A percentile compares a stretch with the other conserved stretches of the same genome.
These are phyloP conservation scores for Hevea brasiliensis DNA, from an alignment of 345 rosid genomes.

Conservation along the genomic window DNA sequence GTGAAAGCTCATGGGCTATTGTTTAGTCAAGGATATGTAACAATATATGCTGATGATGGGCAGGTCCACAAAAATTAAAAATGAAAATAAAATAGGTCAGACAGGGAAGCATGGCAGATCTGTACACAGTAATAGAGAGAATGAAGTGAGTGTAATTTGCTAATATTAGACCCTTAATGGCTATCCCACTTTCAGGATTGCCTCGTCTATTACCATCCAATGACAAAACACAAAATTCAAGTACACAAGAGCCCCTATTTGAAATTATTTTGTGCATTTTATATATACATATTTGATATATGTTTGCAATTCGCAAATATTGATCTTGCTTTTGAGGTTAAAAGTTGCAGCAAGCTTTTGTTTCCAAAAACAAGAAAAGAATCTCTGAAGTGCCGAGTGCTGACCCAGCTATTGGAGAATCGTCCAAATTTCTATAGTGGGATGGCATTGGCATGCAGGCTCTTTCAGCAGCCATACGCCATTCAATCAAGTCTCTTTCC, in stretches of 20 bases:
- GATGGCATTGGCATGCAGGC: not conserved
- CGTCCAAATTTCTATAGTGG: constrained; percentile 13
- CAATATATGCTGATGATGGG: not conserved
- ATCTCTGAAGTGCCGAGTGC: constrained; percentile 22
- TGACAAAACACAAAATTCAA: constrained; percentile 8
- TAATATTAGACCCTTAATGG: constrained; percentile 14
- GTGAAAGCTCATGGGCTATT: constrained; percentile 12
- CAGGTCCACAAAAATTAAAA: constrained; percentile 29
- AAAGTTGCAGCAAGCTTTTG: constrained; percentile 17
- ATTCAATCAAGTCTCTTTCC: not conserved
- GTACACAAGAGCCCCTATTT: not conserved
- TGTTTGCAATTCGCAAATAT: not conserved
- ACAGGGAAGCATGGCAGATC: constrained; percentile 38
- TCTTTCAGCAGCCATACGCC: not conserved
- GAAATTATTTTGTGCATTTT: too few relatives aligned
- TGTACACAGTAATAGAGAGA: constrained; percentile 13
- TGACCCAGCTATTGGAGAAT: constrained; percentile 15
- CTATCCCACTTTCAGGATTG: constrained; percentile 4
- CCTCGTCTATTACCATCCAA: constrained; percentile 6
- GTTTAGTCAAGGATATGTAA: constrained; percentile 24
- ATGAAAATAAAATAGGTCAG: constrained; percentile 25
- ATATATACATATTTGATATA: too few relatives aligned
- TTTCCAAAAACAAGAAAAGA: constrained; percentile 21
- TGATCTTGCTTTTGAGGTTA: constrained; percentile 1
- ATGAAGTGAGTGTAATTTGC: constrained; percentile 6